Evolutionary conservation across 176 grass and related monocot species (phyloP), one percentile per base, ranked within the genome.

Genomic region (Tuctoria greenei): DNA sequence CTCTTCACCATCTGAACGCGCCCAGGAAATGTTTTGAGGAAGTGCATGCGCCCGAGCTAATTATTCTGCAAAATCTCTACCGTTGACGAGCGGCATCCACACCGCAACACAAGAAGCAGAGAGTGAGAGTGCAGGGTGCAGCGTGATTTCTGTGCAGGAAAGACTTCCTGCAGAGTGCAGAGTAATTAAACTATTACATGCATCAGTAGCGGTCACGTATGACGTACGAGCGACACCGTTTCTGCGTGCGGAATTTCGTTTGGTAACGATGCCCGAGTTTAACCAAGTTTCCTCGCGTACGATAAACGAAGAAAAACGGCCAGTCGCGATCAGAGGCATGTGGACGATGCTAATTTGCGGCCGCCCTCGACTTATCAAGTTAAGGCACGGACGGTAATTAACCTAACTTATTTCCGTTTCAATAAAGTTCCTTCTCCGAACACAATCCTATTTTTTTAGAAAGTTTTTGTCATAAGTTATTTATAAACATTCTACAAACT

Each of bases 241-340:
- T 61, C 35, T 17, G 69, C 84, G 77, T 70, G 64, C 28, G 26
- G 36, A 39, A 64, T 37, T 13, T 26, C 56, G 31, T 31, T 31
- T 31, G 2, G 35, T n/a, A 44, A 63, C 44, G 36, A 74, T 51
- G 9, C 68, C 35, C 42, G 18, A 1, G 6, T 61, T 49, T 50
- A 6, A 14, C 7, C 6, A 15, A 59, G 10, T 61, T 68, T 5
- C 35, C 23, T 16, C 12, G 10, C 2, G 44, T 10, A 14, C 31
- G 44, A 4, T 13, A 4, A n/a, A n/a, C 10, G 4, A 15, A 46
- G 4, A 4, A 46, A 6, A 55, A 35, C 46, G 36, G 14, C n/a
- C 10, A 4, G 57, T 46, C 56, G 26, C 45, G 1, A 35, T 70
- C 84, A 8, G 59, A 8, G 59, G 46, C 63, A 4, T 12, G 31